Percentiles rank a stretch among this genome's conserved stretches.
Evolutionary conservation across 1,284 basidiomycete species (phyloP).

Genomic region (Anthracocystis panici-leucophaei): DNA sequence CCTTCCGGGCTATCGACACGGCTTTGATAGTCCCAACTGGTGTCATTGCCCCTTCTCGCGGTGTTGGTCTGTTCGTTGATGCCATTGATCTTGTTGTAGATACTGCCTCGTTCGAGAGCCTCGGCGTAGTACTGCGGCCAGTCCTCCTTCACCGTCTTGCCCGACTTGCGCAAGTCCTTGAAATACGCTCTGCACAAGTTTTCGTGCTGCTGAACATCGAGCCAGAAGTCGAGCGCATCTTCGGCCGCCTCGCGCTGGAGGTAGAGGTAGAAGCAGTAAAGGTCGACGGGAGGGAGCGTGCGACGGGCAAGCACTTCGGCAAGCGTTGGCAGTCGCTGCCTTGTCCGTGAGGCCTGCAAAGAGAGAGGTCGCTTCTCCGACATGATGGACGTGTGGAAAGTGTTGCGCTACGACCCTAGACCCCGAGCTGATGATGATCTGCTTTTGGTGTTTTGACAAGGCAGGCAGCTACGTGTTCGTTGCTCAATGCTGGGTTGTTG

Average conservation of each 20-base stretch:
- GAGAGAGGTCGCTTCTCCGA: constrained; percentile 50
- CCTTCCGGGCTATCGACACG: constrained; percentile 44
- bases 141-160: constrained; percentile 88
- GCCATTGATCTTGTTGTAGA: constrained; percentile 90
- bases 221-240: constrained; percentile 97
- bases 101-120: constrained; percentile 80
- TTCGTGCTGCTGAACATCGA: constrained; percentile 98
- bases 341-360: constrained; percentile 52
- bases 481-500: neutral
- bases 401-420: neutral
- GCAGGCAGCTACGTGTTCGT: neutral
- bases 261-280: constrained; percentile 90
- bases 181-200: constrained; percentile 98
- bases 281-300: constrained; percentile 92
- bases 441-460: constrained; percentile 3
- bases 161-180: constrained; percentile 95
- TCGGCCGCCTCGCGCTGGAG: constrained; percentile 86
- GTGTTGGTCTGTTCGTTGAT: constrained; percentile 70
- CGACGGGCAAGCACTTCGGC: constrained; percentile 69
- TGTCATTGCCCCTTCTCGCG: constrained; percentile 19
- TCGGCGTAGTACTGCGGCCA: constrained; percentile 92
- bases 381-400: constrained; percentile 11
- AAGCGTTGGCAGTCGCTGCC: constrained; percentile 69
- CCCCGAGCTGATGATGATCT: neutral
- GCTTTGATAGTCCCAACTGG: constrained; percentile 45